These are phyloP conservation scores for Wallacemonas rigidus DNA, from an alignment of 208 protist genomes.

Conservation along the genomic window DNA sequence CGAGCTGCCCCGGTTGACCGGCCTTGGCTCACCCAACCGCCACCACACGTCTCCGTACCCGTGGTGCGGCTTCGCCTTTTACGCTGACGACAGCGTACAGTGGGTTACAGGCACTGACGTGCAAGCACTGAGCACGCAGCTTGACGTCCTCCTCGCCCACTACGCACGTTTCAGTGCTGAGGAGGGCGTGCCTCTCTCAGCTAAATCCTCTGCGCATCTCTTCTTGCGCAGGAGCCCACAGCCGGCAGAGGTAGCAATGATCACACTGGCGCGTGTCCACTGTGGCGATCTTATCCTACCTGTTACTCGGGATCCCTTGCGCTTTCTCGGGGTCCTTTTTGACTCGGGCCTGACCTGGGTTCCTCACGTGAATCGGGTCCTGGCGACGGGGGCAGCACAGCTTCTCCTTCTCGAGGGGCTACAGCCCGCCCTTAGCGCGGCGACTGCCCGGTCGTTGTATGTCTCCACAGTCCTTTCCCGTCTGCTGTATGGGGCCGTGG, in stretches of 20 bases:
- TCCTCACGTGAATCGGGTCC: background rate
- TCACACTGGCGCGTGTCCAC: background rate
- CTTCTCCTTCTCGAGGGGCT: slow-evolving; percentile 1
- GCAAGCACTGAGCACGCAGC: background rate
- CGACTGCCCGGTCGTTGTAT: background rate
- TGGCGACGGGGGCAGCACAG: background rate
- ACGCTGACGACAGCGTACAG: background rate
- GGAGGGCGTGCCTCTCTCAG: background rate
- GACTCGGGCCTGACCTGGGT: background rate
- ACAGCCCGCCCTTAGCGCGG: background rate
- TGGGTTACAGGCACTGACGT: background rate
- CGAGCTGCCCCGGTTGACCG: background rate
- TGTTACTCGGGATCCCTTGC: background rate
- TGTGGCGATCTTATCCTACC: background rate
- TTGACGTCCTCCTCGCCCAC: background rate
- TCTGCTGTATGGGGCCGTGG: slow-evolving; percentile 15
- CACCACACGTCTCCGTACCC: background rate
- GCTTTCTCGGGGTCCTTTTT: background rate
- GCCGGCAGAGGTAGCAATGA: background rate
- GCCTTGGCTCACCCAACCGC: background rate
- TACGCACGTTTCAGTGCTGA: slow-evolving; percentile 3
- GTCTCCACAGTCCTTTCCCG: background rate
- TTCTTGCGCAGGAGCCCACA: background rate
- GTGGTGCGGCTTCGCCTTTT: background rate
- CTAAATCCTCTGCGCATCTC: background rate